Conservation (phyloP, 225 moss, liverwort and hornwort genomes). For the Asterella californica region DNA sequence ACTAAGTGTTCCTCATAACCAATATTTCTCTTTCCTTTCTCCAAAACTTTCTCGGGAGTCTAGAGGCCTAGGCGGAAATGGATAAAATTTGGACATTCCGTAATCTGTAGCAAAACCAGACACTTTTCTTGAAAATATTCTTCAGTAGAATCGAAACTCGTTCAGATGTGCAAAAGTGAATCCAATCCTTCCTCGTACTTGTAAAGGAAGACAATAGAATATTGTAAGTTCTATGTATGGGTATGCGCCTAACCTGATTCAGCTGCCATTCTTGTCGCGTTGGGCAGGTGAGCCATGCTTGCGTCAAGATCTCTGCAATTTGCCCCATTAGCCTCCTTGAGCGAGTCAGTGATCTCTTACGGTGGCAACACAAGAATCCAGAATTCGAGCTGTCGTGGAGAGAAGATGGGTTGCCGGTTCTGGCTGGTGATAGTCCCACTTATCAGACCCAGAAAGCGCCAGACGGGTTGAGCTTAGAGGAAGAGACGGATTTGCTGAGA, state of each 20-base stretch:
- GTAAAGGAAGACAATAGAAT: no score
- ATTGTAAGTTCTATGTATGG: not conserved
- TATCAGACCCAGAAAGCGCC: constrained; percentile 65
- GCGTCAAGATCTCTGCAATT: constrained; percentile 88
- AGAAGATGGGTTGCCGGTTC: constrained; percentile 63
- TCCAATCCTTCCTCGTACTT: no score
- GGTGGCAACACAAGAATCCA: constrained; percentile 73
- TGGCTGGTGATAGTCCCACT: constrained; percentile 70
- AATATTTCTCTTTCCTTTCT: no score
- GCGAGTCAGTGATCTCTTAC: constrained; percentile 72
- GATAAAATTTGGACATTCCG: no score
- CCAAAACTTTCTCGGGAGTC: no score
- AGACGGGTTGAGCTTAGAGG: constrained; percentile 59
- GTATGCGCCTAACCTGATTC: not conserved
- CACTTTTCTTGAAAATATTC: no score
- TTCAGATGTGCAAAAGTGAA: no score
- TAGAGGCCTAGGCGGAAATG: no score
- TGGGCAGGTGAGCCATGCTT: constrained; percentile 64
- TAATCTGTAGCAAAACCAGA: no score
- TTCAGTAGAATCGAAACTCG: no score
- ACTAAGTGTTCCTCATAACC: no score
- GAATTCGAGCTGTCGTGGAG: constrained; percentile 72
- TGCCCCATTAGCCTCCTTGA: constrained; percentile 70
- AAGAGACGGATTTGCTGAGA: constrained; percentile 55
- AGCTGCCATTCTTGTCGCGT: not conserved